Conservation (phyloP, 2,329 filamentous ascomycete species). For the Cytospora piceae region DNA sequence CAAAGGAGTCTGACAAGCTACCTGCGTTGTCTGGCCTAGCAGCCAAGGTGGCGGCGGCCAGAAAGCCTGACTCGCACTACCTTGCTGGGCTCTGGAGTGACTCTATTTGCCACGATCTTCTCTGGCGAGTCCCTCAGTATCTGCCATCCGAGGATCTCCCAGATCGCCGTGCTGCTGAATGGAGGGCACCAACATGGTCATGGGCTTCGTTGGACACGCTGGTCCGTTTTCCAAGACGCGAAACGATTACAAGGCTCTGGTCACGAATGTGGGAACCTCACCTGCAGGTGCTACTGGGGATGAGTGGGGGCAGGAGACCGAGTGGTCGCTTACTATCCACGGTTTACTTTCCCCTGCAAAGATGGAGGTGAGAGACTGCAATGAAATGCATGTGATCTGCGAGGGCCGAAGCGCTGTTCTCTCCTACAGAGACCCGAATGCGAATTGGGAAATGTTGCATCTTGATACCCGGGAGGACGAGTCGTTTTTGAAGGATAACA, state of each 20-base stretch:
- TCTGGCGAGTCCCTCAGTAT: not conserved
- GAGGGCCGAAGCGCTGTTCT: not conserved
- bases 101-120: not conserved
- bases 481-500: not conserved
- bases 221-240: not conserved
- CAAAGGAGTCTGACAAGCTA: not conserved
- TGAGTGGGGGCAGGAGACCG: not conserved
- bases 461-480: too few species aligned
- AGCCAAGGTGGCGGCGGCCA: not conserved
- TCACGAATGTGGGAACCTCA: not conserved
- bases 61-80: not conserved
- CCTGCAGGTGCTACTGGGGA: not conserved
- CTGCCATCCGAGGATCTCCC: not conserved
- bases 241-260: not conserved
- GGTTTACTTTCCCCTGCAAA: not conserved
- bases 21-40: not conserved
- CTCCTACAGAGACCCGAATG: too few species aligned
- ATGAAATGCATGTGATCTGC: not conserved
- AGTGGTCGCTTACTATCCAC: not conserved
- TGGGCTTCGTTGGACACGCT: not conserved
- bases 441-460: too few species aligned
- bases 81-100: conserved; percentile 2
- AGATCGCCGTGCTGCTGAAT: not conserved
- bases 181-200: conserved; percentile 1
- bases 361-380: not conserved